Evolutionary conservation across 768 basidiomycete species (phyloP).

Genomic region (Chlorophyllum brunneum): DNA sequence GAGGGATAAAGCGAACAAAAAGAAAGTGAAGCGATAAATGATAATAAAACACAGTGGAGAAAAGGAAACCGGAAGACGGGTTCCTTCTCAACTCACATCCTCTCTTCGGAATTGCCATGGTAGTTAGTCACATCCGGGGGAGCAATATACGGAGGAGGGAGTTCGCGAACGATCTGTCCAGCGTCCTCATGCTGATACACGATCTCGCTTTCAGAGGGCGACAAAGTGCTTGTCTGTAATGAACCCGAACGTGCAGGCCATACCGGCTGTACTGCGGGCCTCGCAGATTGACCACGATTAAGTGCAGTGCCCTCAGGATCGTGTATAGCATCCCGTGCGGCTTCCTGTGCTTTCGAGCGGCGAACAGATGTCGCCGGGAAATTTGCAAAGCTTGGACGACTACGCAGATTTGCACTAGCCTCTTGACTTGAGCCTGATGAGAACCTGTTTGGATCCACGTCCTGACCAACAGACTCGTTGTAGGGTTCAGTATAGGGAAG

Average conservation of each 20-base stretch:
- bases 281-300: not conserved
- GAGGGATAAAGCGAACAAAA: not conserved
- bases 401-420: not conserved
- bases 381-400: slow-evolving; percentile 6
- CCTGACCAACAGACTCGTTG: not conserved
- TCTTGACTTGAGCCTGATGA: not conserved
- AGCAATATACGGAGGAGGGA: slow-evolving; percentile 36
- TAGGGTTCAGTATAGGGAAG: not conserved
- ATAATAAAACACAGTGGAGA: no score
- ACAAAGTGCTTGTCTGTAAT: not conserved
- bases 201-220: slow-evolving; percentile 23
- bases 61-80: no score
- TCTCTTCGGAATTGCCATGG: not conserved
- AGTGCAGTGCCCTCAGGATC: not conserved
- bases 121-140: not conserved
- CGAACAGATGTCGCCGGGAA: slow-evolving; percentile 17
- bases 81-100: not conserved
- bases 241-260: slow-evolving; percentile 10
- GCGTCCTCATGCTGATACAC: slow-evolving; percentile 39
- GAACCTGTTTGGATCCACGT: not conserved
- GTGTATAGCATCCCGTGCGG: slow-evolving; percentile 11
- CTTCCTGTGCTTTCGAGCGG: slow-evolving; percentile 19
- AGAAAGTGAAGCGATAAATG: no score
- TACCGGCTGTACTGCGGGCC: not conserved
- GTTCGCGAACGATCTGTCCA: slow-evolving; percentile 30